Evolutionary conservation across 768 basidiomycete species (phyloP).

Genomic region (Asterophora parasitica): DNA sequence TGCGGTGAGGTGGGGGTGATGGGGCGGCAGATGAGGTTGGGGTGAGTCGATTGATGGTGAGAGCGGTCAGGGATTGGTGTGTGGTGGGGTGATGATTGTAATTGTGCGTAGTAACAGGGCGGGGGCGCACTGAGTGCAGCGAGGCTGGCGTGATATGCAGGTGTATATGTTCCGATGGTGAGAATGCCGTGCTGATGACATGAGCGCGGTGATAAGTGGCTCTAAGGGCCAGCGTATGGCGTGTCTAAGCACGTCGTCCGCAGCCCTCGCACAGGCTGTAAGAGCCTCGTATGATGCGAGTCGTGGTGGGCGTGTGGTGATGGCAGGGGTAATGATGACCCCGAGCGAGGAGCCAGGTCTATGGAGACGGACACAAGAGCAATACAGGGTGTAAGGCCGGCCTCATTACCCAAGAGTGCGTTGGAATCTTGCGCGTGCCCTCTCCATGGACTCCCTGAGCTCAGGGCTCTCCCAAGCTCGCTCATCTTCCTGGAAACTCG

Average conservation of each 20-base stretch:
- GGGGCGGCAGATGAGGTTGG: neutral
- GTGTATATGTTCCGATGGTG: neutral
- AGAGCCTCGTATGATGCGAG: neutral
- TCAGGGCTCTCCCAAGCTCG: slow-evolving; percentile 57
- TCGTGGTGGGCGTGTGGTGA: neutral
- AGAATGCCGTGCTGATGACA: neutral
- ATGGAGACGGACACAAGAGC: too few relatives aligned
- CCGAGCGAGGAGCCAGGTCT: too few relatives aligned
- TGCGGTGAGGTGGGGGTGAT: neutral
- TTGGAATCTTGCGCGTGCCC: slow-evolving; percentile 46
- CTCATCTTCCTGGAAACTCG: slow-evolving; percentile 40
- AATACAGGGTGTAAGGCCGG: too few relatives aligned
- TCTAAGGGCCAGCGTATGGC: neutral
- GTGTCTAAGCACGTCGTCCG: neutral
- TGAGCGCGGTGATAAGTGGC: neutral
- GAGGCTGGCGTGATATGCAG: neutral
- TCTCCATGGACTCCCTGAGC: slow-evolving; percentile 67
- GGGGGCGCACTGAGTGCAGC: neutral
- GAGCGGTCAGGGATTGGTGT: neutral
- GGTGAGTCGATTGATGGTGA: neutral
- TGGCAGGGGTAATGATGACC: too few relatives aligned
- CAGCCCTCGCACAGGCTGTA: neutral
- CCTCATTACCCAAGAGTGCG: neutral
- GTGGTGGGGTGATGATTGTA: neutral
- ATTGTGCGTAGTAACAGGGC: neutral